Evolutionary conservation across 352 stramenopile genomes (phyloP), one percentile per base, ranked within the genome.

Genomic region (Pythium guiyangense): DNA sequence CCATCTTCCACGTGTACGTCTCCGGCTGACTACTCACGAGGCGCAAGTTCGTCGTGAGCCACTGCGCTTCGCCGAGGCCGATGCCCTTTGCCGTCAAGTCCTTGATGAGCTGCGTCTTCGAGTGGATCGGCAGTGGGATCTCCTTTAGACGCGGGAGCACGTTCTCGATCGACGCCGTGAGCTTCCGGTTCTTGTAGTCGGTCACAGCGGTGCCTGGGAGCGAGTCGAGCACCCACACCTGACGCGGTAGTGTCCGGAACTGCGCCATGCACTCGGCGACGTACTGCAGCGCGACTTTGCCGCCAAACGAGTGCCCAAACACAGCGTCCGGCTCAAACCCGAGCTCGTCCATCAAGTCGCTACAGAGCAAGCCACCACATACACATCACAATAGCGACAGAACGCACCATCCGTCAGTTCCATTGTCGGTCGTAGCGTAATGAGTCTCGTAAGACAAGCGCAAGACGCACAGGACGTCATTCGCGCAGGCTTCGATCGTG

Each of bases 1-100:
- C 65, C 80, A 91, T 90, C 62, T 91, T 93, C 83, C 83, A 93
- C 48, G 75, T 73, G 65, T 90, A 91, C 20, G 79, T 57, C 53
- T 91, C 83, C 0, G 75, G 72, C n/a, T 70, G 70, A 47, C 69
- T 66, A 34, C 58, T 72, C 25, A 60, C 74, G 8, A 84, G 52
- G 35, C 77, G 79, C 29, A 93, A 59, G 46, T 93, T 93, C 11
- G 80, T 93, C 12, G 83, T 91, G 35, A 93, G 79, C 83, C 83
- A 93, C 58, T 93, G 77, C 3, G 81, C 81, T 56, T 90, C 78
- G 44, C 81, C 78, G 0, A 86, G 64, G 3, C 67, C 69, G 45
- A 91, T 70, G 22, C 81, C 81, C 17, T 86, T 70, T 29, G 52
- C 57, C 39, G 84, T 77, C 9, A 93, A 57, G 34, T 90, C 73